Base-by-base conservation (phyloP, 805 yeast species). In the Teunomyces aglyptinius region DNA sequence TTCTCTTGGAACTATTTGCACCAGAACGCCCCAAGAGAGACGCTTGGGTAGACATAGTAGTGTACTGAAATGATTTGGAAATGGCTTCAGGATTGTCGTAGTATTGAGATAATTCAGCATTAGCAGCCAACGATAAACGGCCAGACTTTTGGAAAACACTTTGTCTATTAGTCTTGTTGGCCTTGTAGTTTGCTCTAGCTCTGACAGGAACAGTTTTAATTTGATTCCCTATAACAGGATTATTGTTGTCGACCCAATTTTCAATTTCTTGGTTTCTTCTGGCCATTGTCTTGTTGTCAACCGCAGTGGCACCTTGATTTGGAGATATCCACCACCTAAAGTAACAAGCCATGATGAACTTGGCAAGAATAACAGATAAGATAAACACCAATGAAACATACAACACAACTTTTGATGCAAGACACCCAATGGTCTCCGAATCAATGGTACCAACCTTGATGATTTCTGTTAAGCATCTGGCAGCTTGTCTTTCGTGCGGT, bases 381-480 rank as follows among this genome's bases (percentile, higher is more conserved):
- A 94, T 91, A 61, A 94, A 89, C 7, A 86, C 84, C 58, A 94
- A 76, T 1, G 97, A 87, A 5, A 86, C 77, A 56, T 82, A 81
- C 49, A 94, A 76, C 1, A 94, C 97, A 33, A 91, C 82, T 45
- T 82, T 71, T 0, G 97, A 89, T 0, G 96, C 96, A 59, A 94
- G 83, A 69, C 99, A 94, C 5, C 99, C 99, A 58, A 94, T 82
- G 5, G 96, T 83, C 32, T 87, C 88, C 2, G 91, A 81, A 61
- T 94, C 98, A 35, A 94, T 80, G 41, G 81, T 83, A 18, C 99
- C 99, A 12, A 92, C 96, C 65, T 86, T 89, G 43, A 87, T 74
- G 45, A 89, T 86, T 65, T 94, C 98, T 8, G 85, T 71, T 46
- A 94, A 70, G 65, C 99, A 94, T 57, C 83, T 80, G 5, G 94